phyloP scores from a whole-genome alignment of 495 filamentous ascomycete genomes.

The Penicillium coffeae region DNA sequence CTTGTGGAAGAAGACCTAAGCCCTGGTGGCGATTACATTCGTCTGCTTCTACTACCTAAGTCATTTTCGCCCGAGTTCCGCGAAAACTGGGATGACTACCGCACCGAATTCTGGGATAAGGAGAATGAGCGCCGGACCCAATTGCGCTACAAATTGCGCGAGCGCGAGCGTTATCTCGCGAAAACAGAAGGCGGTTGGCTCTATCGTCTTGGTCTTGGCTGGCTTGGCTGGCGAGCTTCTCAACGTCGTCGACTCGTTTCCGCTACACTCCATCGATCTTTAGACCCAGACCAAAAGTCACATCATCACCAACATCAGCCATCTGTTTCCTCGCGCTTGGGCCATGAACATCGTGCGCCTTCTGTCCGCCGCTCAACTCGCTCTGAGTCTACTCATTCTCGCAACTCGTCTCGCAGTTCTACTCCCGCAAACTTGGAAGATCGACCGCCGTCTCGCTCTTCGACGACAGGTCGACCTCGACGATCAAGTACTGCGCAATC shows the following conservation, averaged over 20 bases:
- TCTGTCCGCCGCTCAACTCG: constrained; percentile 34
- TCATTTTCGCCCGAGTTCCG: constrained; percentile 91
- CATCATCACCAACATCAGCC: constrained; percentile 28
- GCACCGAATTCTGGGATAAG: constrained; percentile 91
- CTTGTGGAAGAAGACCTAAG: constrained; percentile 74
- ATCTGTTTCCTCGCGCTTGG: constrained; percentile 29
- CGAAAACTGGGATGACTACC: constrained; percentile 95
- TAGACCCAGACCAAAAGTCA: constrained; percentile 19
- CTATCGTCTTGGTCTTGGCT: constrained; percentile 65
- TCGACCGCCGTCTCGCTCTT: constrained; percentile 38
- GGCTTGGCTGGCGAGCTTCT: constrained; percentile 62
- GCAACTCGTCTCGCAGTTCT: constrained; percentile 47
- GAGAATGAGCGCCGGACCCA: constrained; percentile 86
- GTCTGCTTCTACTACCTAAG: constrained; percentile 86
- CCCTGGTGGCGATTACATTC: constrained; percentile 84
- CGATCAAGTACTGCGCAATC: constrained; percentile 31
- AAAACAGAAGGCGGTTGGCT: constrained; percentile 71
- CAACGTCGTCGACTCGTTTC: constrained; percentile 38
- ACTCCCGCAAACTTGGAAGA: constrained; percentile 42
- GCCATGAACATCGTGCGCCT: constrained; percentile 32
- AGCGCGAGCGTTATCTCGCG: constrained; percentile 61
- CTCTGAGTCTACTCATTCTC: constrained; percentile 44
- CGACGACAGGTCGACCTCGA: constrained; percentile 31
- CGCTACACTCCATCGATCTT: constrained; percentile 23
- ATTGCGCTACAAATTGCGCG: constrained; percentile 63